Percentiles rank a stretch among this genome's conserved stretches.
These are phyloP conservation scores for Cronartium quercuum DNA, from an alignment of 1,284 basidiomycete species.

Conservation along the genomic window DNA sequence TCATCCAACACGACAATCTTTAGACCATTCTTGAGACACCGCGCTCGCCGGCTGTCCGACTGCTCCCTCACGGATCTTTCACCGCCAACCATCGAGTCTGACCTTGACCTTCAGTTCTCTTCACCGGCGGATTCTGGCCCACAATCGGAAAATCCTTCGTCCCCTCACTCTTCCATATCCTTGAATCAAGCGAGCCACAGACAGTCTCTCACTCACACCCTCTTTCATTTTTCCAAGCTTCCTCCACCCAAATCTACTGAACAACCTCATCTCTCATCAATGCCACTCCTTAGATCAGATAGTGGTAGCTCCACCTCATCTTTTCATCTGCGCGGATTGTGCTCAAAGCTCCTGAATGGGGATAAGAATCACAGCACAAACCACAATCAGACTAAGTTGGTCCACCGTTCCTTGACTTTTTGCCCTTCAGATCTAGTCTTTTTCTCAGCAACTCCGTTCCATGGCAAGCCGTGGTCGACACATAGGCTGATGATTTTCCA, in stretches of 20 bases:
- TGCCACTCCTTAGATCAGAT: not conserved
- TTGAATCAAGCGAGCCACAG: not conserved
- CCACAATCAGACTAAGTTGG: not conserved
- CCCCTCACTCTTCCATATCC: not conserved
- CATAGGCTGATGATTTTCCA: not conserved
- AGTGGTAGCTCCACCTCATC: not conserved
- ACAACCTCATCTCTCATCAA: not conserved
- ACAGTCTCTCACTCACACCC: not conserved
- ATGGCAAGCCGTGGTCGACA: not conserved
- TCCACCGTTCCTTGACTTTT: not conserved
- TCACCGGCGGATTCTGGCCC: no score
- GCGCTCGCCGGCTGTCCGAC: constrained; percentile 17
- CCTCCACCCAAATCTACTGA: not conserved
- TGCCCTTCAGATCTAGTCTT: not conserved
- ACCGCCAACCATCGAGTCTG: constrained; percentile 17
- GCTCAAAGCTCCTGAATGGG: not conserved
- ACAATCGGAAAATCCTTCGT: no score
- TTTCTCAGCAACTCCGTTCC: no score
- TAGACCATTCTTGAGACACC: constrained; percentile 15
- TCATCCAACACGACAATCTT: constrained; percentile 21
- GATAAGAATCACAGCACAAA: not conserved
- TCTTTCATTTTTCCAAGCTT: not conserved
- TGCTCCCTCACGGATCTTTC: constrained; percentile 29
- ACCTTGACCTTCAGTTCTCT: constrained; percentile 3
- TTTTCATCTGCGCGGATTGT: not conserved